Evolutionary conservation across 192 early-diverging fungal species (phyloP).

Genomic region (Coemansia sp.): DNA sequence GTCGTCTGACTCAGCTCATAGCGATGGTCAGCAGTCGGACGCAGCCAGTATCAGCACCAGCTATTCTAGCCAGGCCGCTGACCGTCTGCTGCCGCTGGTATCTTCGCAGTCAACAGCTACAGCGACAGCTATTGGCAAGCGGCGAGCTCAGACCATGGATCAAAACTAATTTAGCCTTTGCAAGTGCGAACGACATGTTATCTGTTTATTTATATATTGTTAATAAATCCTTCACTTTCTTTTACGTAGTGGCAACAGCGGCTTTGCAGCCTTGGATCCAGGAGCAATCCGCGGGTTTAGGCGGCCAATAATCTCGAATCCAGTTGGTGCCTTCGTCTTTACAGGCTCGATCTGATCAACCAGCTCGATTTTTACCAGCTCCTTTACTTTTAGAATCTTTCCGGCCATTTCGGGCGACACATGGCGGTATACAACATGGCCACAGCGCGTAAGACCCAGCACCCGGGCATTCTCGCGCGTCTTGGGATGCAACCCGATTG

Average conservation of each 20-base stretch:
- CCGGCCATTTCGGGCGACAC: constrained; percentile 59
- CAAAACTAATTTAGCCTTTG: background rate
- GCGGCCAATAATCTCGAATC: constrained; percentile 50
- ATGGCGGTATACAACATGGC: constrained; percentile 58
- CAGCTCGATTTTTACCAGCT: constrained; percentile 59
- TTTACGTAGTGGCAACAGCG: constrained; percentile 36
- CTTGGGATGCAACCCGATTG: constrained; percentile 58
- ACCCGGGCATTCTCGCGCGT: constrained; percentile 54
- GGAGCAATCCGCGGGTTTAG: constrained; percentile 43
- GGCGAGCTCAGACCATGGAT: constrained; percentile 44
- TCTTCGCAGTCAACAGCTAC: constrained; percentile 4
- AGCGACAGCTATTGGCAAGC: constrained; percentile 13
- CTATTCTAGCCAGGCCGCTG: constrained; percentile 35
- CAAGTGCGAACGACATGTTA: background rate
- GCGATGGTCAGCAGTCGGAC: constrained; percentile 26
- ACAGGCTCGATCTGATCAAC: constrained; percentile 36
- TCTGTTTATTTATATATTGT: constrained; percentile 1
- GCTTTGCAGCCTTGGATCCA: constrained; percentile 50
- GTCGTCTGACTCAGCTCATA: constrained; percentile 7
- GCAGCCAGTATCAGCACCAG: constrained; percentile 28
- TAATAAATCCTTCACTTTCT: constrained; percentile 4
- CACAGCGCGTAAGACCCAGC: constrained; percentile 57
- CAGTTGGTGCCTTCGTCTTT: constrained; percentile 23
- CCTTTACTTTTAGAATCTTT: constrained; percentile 63
- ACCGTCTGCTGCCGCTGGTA: constrained; percentile 14